Percentiles rank a stretch among this genome's conserved stretches.
phyloP scores from a whole-genome alignment of 148 eudicot species.

The Pharnaceum exiguum region DNA sequence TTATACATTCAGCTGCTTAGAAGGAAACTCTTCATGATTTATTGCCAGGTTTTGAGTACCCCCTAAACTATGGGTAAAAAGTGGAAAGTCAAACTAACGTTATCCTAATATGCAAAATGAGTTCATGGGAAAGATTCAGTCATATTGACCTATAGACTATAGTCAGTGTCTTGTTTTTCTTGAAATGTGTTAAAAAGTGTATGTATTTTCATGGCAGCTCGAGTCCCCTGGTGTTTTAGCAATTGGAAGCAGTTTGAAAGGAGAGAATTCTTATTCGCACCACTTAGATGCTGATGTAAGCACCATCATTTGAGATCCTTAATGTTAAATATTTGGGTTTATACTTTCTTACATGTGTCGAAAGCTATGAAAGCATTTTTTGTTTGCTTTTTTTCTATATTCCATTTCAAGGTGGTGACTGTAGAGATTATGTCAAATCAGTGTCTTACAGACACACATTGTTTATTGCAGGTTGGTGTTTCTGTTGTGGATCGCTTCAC shows the following conservation, averaged over 20 bases:
- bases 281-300: slow-evolving; percentile 98
- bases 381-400: background rate
- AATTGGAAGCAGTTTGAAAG: slow-evolving; percentile 98
- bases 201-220: too few relatives aligned
- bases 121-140: too few relatives aligned
- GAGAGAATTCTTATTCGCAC: slow-evolving; percentile 97
- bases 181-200: too few relatives aligned
- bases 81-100: too few relatives aligned
- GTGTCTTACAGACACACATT: slow-evolving; percentile 4
- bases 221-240: slow-evolving; percentile 97
- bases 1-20: too few relatives aligned
- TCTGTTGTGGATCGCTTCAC: slow-evolving; percentile 99
- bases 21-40: too few relatives aligned
- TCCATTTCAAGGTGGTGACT: background rate
- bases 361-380: background rate
- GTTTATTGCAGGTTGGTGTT: slow-evolving; percentile 80
- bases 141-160: too few relatives aligned
- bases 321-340: slow-evolving; percentile 7
- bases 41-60: too few relatives aligned
- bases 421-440: background rate
- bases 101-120: too few relatives aligned
- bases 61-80: too few relatives aligned
- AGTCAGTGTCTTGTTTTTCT: too few relatives aligned
- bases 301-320: slow-evolving; percentile 1
- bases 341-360: background rate